Evolutionary conservation across 306 rosid species (phyloP).

Genomic region (Prunus mume): DNA sequence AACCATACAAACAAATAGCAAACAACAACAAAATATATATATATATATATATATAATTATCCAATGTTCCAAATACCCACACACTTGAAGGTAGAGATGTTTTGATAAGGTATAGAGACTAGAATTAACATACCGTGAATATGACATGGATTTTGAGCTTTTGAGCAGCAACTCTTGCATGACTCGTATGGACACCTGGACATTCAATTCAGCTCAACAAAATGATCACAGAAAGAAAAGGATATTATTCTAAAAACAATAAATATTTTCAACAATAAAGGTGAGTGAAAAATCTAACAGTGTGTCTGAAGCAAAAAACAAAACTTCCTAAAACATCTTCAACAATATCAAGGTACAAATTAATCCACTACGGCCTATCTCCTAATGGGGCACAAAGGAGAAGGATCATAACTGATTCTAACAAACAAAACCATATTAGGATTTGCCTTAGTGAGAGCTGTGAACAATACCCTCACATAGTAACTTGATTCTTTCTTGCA

Average conservation of each 20-base stretch:
- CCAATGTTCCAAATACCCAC: not conserved
- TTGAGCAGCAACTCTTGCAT: slow-evolving; percentile 95
- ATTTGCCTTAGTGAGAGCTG: not conserved
- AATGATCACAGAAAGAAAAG: not conserved
- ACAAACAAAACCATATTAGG: not conserved
- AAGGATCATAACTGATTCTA: not conserved
- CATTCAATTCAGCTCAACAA: slow-evolving; percentile 11
- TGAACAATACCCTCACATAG: not conserved
- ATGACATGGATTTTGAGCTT: slow-evolving; percentile 89
- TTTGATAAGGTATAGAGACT: not conserved
- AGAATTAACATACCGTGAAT: slow-evolving; percentile 70
- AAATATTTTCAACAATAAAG: not conserved
- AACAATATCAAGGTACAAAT: not conserved
- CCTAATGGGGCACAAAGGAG: not conserved
- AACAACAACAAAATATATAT: not conserved
- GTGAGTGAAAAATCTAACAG: not conserved
- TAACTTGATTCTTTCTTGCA: not conserved
- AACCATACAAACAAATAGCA: slow-evolving; percentile 3
- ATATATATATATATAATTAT: not conserved
- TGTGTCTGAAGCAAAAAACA: not conserved
- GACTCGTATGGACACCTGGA: slow-evolving; percentile 87
- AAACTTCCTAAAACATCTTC: not conserved
- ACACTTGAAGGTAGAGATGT: not conserved
- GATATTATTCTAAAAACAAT: not conserved
- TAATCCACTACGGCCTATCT: not conserved